These are phyloP conservation scores for Pascua sp. DNA, from an alignment of 1,284 basidiomycete species.

Conservation along the genomic window DNA sequence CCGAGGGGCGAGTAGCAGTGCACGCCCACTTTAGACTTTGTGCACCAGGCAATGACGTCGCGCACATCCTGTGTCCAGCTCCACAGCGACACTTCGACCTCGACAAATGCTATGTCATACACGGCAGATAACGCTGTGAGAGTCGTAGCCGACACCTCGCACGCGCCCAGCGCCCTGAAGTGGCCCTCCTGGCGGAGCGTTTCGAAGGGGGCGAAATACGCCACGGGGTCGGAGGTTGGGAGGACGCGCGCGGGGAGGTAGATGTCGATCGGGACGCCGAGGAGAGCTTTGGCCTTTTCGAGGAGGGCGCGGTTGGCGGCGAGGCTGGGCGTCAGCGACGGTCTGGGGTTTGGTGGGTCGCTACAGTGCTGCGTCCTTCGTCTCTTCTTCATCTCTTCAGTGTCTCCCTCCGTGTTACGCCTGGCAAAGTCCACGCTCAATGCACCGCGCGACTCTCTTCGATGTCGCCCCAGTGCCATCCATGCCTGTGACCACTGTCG, in stretches of 20 bases:
- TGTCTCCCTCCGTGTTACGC: too few relatives aligned
- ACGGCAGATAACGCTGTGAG: neutral
- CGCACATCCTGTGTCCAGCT: constrained; percentile 53
- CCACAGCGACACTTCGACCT: constrained; percentile 59
- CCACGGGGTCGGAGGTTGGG: constrained; percentile 7
- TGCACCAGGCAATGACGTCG: constrained; percentile 46
- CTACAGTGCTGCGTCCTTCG: too few relatives aligned
- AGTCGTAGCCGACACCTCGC: constrained; percentile 23
- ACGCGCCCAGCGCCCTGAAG: constrained; percentile 31
- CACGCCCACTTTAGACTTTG: constrained; percentile 56
- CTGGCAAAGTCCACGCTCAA: too few relatives aligned
- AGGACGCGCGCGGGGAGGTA: constrained; percentile 38
- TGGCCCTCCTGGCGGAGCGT: constrained; percentile 33
- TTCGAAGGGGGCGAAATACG: constrained; percentile 11
- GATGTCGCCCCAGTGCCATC: too few relatives aligned
- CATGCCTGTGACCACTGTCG: too few relatives aligned
- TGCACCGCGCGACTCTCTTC: too few relatives aligned
- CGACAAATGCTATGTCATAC: constrained; percentile 51
- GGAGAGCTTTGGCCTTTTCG: constrained; percentile 45
- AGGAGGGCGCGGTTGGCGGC: constrained; percentile 53
- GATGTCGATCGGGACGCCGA: constrained; percentile 55
- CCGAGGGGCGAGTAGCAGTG: constrained; percentile 62
- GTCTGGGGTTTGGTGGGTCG: neutral
- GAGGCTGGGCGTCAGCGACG: constrained; percentile 31
- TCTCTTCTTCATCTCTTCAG: too few relatives aligned